These are phyloP conservation scores for Aureobasidium sp. DNA, from an alignment of 2,329 filamentous ascomycete genomes.

Conservation along the genomic window DNA sequence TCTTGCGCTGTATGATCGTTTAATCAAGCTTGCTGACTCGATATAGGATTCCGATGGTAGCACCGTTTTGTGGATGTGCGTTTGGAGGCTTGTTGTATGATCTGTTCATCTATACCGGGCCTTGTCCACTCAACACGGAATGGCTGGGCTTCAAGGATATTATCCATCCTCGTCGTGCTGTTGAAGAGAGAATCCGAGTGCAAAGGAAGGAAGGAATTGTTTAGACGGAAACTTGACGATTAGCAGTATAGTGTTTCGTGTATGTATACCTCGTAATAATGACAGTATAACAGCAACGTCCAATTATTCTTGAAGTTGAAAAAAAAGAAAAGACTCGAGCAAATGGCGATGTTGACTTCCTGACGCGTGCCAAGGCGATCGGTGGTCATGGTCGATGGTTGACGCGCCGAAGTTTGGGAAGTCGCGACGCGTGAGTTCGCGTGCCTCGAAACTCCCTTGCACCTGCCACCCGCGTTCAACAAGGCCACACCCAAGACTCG, in stretches of 20 bases:
- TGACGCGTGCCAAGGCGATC: neutral
- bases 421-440: constrained; percentile 15
- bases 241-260: neutral
- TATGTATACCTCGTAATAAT: neutral
- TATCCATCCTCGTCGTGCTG: constrained; percentile 26
- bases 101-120: constrained; percentile 70
- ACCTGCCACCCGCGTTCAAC: neutral
- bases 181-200: constrained; percentile 25
- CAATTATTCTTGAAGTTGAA: neutral
- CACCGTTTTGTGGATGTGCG: constrained; percentile 67
- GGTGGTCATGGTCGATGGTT: neutral
- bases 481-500: neutral
- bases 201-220: constrained; percentile 34
- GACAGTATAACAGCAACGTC: neutral
- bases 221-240: constrained; percentile 15
- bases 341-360: neutral
- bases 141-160: constrained; percentile 40
- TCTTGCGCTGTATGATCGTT: neutral
- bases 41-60: constrained; percentile 61
- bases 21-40: neutral
- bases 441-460: constrained; percentile 15
- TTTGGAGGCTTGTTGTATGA: constrained; percentile 75
- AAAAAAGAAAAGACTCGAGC: neutral
- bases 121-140: constrained; percentile 67
- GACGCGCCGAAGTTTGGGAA: constrained; percentile 14